phyloP scores from a whole-genome alignment of 306 rosid species.

The Quercus berberidifolia region DNA sequence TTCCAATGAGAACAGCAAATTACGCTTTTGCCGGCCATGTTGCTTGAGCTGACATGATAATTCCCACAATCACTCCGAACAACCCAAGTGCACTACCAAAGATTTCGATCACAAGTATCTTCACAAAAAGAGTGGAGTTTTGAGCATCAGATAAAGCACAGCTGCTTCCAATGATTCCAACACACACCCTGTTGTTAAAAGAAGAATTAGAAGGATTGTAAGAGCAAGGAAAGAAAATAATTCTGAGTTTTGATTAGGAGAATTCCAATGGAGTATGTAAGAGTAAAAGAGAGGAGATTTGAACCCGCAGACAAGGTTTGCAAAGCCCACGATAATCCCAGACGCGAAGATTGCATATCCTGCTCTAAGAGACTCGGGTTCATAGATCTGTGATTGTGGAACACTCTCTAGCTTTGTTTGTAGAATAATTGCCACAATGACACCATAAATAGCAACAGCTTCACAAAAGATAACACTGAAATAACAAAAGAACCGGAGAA shows the following conservation, averaged over 20 bases:
- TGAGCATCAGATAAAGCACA: constrained; percentile 98
- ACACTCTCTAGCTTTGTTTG: constrained; percentile 97
- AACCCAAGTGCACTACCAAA: constrained; percentile 97
- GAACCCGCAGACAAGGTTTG: constrained; percentile 95
- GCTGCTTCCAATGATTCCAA: constrained; percentile 96
- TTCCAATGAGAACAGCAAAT: constrained; percentile 2
- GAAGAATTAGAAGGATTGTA: not conserved
- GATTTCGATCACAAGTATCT: constrained; percentile 97
- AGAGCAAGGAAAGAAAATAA: constrained; percentile 1
- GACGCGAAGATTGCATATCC: constrained; percentile 99
- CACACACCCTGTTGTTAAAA: constrained; percentile 59
- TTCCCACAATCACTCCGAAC: constrained; percentile 97
- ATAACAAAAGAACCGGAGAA: constrained; percentile 22
- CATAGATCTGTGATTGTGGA: constrained; percentile 50
- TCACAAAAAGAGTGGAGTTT: constrained; percentile 91
- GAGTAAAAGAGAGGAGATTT: constrained; percentile 1
- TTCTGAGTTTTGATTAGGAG: not conserved
- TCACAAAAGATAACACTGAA: constrained; percentile 96
- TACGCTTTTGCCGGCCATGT: constrained; percentile 74
- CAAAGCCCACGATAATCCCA: constrained; percentile 94
- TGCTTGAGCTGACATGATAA: constrained; percentile 99
- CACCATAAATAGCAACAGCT: constrained; percentile 98
- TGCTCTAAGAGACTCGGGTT: constrained; percentile 84
- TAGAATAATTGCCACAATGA: constrained; percentile 93
- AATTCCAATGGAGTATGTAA: not conserved